These are phyloP conservation scores for Coemansia sp. DNA, from an alignment of 192 early-diverging fungal genomes.

Conservation along the genomic window DNA sequence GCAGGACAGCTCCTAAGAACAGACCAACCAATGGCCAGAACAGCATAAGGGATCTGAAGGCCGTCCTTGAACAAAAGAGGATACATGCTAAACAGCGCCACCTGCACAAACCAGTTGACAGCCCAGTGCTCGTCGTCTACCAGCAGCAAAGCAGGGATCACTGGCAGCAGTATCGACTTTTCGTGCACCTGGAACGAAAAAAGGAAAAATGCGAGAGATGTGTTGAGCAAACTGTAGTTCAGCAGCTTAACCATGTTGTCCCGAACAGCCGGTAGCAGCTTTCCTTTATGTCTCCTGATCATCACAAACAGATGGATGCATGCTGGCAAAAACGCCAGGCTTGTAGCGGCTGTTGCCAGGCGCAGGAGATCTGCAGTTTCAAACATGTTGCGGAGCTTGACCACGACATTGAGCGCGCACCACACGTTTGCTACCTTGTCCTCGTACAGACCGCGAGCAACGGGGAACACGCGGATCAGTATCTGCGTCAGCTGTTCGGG, in stretches of 20 bases:
- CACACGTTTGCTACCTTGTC: conserved; percentile 99
- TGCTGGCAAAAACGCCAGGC: conserved; percentile 72
- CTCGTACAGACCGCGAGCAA: conserved; percentile 92
- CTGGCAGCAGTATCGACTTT: conserved; percentile 90
- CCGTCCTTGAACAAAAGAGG: conserved; percentile 81
- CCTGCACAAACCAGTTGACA: conserved; percentile 69
- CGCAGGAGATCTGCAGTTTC: conserved; percentile 60
- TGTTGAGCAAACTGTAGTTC: conserved; percentile 71
- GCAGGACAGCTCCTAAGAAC: conserved; percentile 56
- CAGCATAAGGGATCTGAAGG: conserved; percentile 69
- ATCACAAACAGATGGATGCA: conserved; percentile 62
- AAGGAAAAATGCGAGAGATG: conserved; percentile 89
- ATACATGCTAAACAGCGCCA: conserved; percentile 87
- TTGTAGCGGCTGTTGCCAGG: conserved; percentile 68
- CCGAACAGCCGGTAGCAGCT: background rate
- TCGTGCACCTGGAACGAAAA: conserved; percentile 99
- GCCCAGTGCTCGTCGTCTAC: conserved; percentile 67
- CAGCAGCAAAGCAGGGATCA: conserved; percentile 73
- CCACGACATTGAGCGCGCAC: conserved; percentile 84
- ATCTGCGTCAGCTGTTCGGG: conserved; percentile 71
- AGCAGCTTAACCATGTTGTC: conserved; percentile 42
- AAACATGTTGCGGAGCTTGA: conserved; percentile 79
- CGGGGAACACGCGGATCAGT: conserved; percentile 83
- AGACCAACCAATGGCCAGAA: conserved; percentile 74
- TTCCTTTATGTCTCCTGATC: conserved; percentile 38